Evolutionary conservation across 352 stramenopile species (phyloP).

Genomic region (Globisporangium heterothallicum): DNA sequence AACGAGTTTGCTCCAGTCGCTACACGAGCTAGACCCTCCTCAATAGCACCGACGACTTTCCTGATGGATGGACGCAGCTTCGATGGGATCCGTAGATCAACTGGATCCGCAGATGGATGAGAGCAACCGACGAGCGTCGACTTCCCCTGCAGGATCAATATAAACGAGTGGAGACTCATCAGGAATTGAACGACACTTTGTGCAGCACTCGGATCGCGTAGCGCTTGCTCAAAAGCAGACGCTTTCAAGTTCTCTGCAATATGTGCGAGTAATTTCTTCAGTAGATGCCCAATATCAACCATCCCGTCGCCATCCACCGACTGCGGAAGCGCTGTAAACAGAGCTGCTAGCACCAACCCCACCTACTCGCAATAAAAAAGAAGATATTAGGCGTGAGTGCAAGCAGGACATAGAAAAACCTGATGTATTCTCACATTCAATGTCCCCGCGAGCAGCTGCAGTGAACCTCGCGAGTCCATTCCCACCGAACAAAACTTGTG

Average conservation of each 20-base stretch:
- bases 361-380: conserved; percentile 21
- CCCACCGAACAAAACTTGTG: conserved; percentile 25
- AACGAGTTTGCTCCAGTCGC: conserved; percentile 12
- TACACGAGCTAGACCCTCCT: conserved; percentile 24
- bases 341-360: conserved; percentile 27
- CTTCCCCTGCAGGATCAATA: conserved; percentile 58
- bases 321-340: conserved; percentile 23
- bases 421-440: conserved; percentile 30
- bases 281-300: conserved; percentile 12
- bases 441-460: conserved; percentile 28
- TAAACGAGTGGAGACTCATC: conserved; percentile 48
- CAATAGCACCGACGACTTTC: conserved; percentile 37
- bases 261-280: conserved; percentile 45
- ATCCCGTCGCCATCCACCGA: conserved; percentile 9
- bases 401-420: conserved; percentile 4
- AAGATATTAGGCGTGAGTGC: conserved; percentile 13
- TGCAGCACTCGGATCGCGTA: conserved; percentile 13
- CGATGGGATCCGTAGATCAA: conserved; percentile 49
- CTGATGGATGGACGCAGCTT: conserved; percentile 54
- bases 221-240: conserved; percentile 6
- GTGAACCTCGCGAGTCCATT: conserved; percentile 19
- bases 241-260: conserved; percentile 28
- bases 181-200: conserved; percentile 32
- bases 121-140: conserved; percentile 23
- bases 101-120: conserved; percentile 53